Evolutionary conservation across 2,329 filamentous ascomycete genomes (phyloP).

Genomic region (Alternaria alternata): DNA sequence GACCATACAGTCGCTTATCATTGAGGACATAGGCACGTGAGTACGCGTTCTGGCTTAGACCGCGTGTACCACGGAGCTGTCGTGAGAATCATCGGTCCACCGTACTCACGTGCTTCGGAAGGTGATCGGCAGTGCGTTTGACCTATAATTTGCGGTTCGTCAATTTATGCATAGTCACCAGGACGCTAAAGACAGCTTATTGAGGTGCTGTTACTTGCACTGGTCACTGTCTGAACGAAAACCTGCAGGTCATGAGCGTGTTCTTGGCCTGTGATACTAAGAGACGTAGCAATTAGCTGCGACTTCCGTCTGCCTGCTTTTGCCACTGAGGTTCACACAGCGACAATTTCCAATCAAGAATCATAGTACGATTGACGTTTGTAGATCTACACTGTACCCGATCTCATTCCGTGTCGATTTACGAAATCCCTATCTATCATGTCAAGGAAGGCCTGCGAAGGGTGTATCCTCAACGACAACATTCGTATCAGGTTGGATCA

Average conservation of each 20-base stretch:
- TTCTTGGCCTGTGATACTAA: background rate
- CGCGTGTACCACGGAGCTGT: background rate
- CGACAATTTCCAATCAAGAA: background rate
- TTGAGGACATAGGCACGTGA: background rate
- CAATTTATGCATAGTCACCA: background rate
- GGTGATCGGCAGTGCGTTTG: background rate
- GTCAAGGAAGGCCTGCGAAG: background rate
- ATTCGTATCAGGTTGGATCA: background rate
- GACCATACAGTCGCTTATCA: background rate
- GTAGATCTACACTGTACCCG: background rate
- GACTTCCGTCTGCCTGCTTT: background rate
- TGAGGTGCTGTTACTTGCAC: background rate
- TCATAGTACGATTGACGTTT: accelerated
- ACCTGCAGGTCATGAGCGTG: background rate
- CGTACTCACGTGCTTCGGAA: background rate
- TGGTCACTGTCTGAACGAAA: background rate
- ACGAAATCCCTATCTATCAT: background rate
- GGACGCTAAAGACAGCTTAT: too few species aligned
- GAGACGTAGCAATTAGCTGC: background rate
- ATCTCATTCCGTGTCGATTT: background rate
- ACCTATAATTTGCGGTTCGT: background rate
- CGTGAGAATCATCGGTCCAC: background rate
- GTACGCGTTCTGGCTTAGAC: background rate
- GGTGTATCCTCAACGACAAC: background rate
- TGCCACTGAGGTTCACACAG: background rate